phyloP scores from a whole-genome alignment of 2,329 filamentous ascomycete genomes.

The Helminthosporium solani region DNA sequence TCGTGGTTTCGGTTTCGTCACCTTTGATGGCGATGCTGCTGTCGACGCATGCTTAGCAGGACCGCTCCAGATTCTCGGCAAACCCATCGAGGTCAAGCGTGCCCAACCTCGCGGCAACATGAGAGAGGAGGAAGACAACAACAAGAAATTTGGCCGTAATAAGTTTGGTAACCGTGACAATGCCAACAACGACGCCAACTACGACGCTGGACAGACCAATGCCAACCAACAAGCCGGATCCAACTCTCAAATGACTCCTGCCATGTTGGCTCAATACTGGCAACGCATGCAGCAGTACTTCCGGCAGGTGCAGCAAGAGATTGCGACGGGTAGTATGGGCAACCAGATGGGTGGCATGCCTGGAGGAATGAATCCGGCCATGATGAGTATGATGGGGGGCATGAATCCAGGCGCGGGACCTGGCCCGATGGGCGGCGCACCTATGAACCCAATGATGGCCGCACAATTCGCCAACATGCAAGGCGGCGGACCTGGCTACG shows the following conservation, averaged over 20 bases:
- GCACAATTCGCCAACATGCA: constrained; percentile 61
- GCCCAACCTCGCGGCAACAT: constrained; percentile 94
- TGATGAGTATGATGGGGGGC: constrained; percentile 47
- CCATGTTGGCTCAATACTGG: constrained; percentile 98
- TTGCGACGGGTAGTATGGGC: constrained; percentile 55
- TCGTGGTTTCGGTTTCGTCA: constrained; percentile 95
- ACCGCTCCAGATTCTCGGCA: constrained; percentile 88
- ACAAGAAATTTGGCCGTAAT: constrained; percentile 45
- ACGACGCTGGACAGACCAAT: constrained; percentile 50
- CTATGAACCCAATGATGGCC: constrained; percentile 42
- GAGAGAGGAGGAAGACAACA: constrained; percentile 81
- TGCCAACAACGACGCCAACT: constrained; percentile 31
- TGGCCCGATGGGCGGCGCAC: constrained; percentile 33
- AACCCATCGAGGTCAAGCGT: constrained; percentile 97
- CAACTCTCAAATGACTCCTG: constrained; percentile 75
- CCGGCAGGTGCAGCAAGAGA: constrained; percentile 89
- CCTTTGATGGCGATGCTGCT: constrained; percentile 92
- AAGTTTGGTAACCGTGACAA: constrained; percentile 40
- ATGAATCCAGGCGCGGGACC: constrained; percentile 61
- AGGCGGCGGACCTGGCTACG: constrained; percentile 43
- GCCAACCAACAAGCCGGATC: constrained; percentile 44
- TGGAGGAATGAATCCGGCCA: constrained; percentile 59
- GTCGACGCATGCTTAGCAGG: constrained; percentile 86
- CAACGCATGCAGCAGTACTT: constrained; percentile 98
- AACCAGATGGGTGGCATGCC: constrained; percentile 33